Percentiles rank a stretch among this genome's conserved stretches.
Conservation (phyloP, 2,329 filamentous ascomycete species). For the Escovopsis sp. region DNA sequence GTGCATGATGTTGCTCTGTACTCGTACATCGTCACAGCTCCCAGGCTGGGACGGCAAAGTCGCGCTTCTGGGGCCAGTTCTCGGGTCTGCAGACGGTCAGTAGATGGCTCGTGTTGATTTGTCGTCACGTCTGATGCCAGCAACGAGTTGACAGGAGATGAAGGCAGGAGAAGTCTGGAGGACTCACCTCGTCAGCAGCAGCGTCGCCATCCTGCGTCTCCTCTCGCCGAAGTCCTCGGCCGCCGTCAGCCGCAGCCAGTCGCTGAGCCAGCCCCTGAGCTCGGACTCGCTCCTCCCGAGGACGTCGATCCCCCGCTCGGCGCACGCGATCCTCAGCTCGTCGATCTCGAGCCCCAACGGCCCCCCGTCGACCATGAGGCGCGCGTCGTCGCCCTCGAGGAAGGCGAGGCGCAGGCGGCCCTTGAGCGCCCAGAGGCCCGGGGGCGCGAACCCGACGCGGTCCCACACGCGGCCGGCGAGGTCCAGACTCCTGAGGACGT, state of each 20-base stretch:
- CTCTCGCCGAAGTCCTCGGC: slow-evolving; percentile 21
- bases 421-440: slow-evolving; percentile 35
- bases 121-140: neutral
- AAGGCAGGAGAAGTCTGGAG: neutral
- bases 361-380: slow-evolving; percentile 51
- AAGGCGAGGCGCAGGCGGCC: slow-evolving; percentile 43
- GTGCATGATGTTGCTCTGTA: too few species aligned
- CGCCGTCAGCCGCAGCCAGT: slow-evolving; percentile 33
- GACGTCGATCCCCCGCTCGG: slow-evolving; percentile 50
- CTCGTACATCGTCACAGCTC: slow-evolving; percentile 14
- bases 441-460: slow-evolving; percentile 30
- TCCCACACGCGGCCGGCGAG: slow-evolving; percentile 36
- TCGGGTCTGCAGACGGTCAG: slow-evolving; percentile 15
- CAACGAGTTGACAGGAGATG: neutral
- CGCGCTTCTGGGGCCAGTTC: slow-evolving; percentile 24
- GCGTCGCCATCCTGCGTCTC: slow-evolving; percentile 22
- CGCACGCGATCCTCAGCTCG: slow-evolving; percentile 56
- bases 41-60: slow-evolving; percentile 28
- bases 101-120: slow-evolving; percentile 3
- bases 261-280: slow-evolving; percentile 29
- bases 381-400: slow-evolving; percentile 52
- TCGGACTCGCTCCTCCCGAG: slow-evolving; percentile 40
- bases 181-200: slow-evolving; percentile 27
- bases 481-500: slow-evolving; percentile 27
- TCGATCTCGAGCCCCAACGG: slow-evolving; percentile 36